Evolutionary conservation across 345 rosid genomes (phyloP), one percentile per base, ranked within the genome.

Genomic region (Crucihimalaya himalaica): DNA sequence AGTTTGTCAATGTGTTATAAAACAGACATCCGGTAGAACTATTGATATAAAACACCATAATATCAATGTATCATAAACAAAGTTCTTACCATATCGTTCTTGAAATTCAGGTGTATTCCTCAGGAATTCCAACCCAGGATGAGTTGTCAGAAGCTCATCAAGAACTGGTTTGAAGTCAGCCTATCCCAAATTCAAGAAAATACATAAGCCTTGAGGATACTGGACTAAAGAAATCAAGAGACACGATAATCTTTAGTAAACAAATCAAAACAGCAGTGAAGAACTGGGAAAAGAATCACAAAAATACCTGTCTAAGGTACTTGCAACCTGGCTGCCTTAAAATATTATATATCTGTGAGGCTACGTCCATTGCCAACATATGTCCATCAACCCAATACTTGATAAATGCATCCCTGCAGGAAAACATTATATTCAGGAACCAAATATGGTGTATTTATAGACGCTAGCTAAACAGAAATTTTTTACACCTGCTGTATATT

Each of bases 141-240:
- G 98, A 60, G 89, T 78, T 35, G 82, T 82, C 79, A 94, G 78
- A 75, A 94, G 85, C 80, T 88, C 97, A 70, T 76, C 87, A 77
- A 94, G 89, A 45, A 94, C 74, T 66, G 96, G 93, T 78, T 84
- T 86, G 81, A 93, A 93, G 80, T 91, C 97, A 48, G 80, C 97
- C 98, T 93, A 82, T 79, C 71, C 66, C 23, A 18, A 47, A 47
- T 47, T 60, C 65, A 74, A 46, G 46, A 39, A 59, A 47, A 56
- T 45, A 40, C 35, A 53, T 23, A 47, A 50, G 63, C 23, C 67
- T 37, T 77, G 35, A 74, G 61, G 13, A 71, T 9, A 62, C 21
- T 15, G 48, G 10, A 53, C 18, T 51, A 47, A 16, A 64, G 27
- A 48, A 77, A 58, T 57, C n/a, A 23, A 48, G 46, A 48, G 21